Evolutionary conservation across 352 stramenopile species (phyloP), one percentile per base, ranked within the genome.

Genomic region (Achlya hypogyna): DNA sequence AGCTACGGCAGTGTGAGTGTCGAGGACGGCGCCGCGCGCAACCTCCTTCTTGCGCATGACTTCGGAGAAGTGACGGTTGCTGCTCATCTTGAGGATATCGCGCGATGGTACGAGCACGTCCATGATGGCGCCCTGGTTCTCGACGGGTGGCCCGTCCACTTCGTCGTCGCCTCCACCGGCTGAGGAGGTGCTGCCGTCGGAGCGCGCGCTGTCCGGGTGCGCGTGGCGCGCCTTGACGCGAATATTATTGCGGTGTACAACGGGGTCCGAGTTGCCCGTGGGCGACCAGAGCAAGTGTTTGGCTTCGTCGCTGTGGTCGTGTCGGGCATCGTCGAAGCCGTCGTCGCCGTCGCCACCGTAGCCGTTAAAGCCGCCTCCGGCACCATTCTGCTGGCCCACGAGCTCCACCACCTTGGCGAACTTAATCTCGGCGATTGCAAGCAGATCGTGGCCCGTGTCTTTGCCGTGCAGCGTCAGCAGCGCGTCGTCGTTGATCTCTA

Each of bases 21-120:
- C 58, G 9, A 53, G 22, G 16, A 54, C 14, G 38, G n/a, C n/a
- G n/a, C n/a, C n/a, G n/a, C n/a, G 23, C n/a, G 67, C 28, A 65
- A 91, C 84, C 82, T 92, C 84, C 76, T 87, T 84, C 71, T 88
- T 93, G 25, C 84, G 83, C 28, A 88, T 84, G 32, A 91, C 77
- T 60, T 93, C 83, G 22, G 84, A 78, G 45, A 84, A 91, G 51
- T 91, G 83, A 12, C 84, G 77, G 14, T 79, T 88, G 72, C 84
- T 93, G 72, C 81, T 91, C 78, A 90, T 89, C 76, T 93, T 93
- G 54, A 93, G 80, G 56, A 93, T 91, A 56, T 89, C 78, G 10
- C 84, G 79, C 10, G 83, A 88, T 31, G 81, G 84, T 35, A 93
- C 80, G 20, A 88, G 54, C 28, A 82, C 77, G 42, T 82, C 81